A percentile compares a stretch with the other conserved stretches of the same genome.
Evolutionary conservation across 371 early-diverging fungal genomes (phyloP).

Genomic region (Chytridiales sp.): DNA sequence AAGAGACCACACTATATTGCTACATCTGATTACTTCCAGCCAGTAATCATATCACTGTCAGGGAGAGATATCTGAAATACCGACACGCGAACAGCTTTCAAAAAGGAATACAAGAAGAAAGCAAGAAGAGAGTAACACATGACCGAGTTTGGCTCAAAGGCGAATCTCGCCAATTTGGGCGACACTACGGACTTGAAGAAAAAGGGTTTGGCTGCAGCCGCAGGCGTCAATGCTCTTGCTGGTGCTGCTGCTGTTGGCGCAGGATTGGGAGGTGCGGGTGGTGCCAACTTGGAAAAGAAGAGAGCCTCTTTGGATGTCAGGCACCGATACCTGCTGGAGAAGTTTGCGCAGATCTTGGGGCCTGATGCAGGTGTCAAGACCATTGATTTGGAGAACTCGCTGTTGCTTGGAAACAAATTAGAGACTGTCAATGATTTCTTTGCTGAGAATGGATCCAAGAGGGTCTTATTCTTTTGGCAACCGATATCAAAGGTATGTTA

Average conservation of each 20-base stretch:
- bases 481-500: slow-evolving; percentile 35
- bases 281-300: slow-evolving; percentile 51
- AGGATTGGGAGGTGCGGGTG: slow-evolving; percentile 34
- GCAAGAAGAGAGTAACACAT: too few relatives aligned
- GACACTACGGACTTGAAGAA: too few relatives aligned
- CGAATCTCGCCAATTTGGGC: slow-evolving; percentile 12
- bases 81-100: too few relatives aligned
- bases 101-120: too few relatives aligned
- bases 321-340: slow-evolving; percentile 56
- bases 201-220: too few relatives aligned
- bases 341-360: slow-evolving; percentile 44
- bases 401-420: slow-evolving; percentile 54
- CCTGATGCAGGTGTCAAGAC: slow-evolving; percentile 60
- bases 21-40: too few relatives aligned
- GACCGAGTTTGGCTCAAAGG: slow-evolving; percentile 14
- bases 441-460: slow-evolving; percentile 49
- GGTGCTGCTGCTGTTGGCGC: slow-evolving; percentile 14
- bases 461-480: slow-evolving; percentile 59
- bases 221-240: slow-evolving; percentile 6
- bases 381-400: slow-evolving; percentile 49
- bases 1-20: too few relatives aligned
- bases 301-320: slow-evolving; percentile 52
- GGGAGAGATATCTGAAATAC: too few relatives aligned
- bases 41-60: too few relatives aligned
- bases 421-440: slow-evolving; percentile 61